phyloP scores from a whole-genome alignment of 83 land plant species.

The Picea abies region DNA sequence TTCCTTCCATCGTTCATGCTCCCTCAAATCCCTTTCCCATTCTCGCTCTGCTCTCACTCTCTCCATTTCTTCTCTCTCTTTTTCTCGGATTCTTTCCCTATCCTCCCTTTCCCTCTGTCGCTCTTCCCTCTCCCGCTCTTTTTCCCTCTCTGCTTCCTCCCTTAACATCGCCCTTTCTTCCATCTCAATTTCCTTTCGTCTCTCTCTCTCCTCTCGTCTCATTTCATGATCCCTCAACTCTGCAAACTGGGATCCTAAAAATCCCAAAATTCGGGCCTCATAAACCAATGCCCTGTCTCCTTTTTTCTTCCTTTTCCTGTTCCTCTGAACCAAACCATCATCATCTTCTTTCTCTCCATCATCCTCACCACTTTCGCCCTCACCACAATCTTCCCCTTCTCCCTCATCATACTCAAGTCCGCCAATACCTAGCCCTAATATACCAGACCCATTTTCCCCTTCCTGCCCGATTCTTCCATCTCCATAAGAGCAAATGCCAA shows the following conservation, averaged over 20 bases:
- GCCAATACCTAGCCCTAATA: conserved; percentile 16
- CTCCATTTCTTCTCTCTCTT: conserved; percentile 28
- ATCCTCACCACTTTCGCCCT: conserved; percentile 21
- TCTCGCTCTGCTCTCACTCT: conserved; percentile 24
- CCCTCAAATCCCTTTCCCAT: conserved; percentile 27
- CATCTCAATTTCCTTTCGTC: conserved; percentile 14
- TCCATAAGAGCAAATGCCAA: conserved; percentile 1
- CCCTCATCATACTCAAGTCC: conserved; percentile 19
- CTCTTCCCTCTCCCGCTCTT: conserved; percentile 32
- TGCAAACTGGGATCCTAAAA: conserved; percentile 18
- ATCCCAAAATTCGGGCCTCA: conserved; percentile 6
- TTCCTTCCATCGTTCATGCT: conserved; percentile 31
- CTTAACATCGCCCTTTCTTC: conserved; percentile 12
- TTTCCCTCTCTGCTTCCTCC: conserved; percentile 26
- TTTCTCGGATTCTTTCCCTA: conserved; percentile 17
- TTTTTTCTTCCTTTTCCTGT: conserved; percentile 15
- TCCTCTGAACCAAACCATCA: conserved; percentile 10
- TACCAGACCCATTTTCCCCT: conserved; percentile 12
- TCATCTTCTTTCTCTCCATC: conserved; percentile 19
- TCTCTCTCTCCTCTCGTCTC: conserved; percentile 19
- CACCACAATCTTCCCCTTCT: conserved; percentile 17
- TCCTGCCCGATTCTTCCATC: conserved; percentile 6
- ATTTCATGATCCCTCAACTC: conserved; percentile 13
- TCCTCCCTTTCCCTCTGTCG: conserved; percentile 18
- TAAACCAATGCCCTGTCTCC: neutral